A percentile compares a stretch with the other conserved stretches of the same genome.
These are phyloP conservation scores for Durotheca rogersii DNA, from an alignment of 495 filamentous ascomycete species.

Conservation along the genomic window DNA sequence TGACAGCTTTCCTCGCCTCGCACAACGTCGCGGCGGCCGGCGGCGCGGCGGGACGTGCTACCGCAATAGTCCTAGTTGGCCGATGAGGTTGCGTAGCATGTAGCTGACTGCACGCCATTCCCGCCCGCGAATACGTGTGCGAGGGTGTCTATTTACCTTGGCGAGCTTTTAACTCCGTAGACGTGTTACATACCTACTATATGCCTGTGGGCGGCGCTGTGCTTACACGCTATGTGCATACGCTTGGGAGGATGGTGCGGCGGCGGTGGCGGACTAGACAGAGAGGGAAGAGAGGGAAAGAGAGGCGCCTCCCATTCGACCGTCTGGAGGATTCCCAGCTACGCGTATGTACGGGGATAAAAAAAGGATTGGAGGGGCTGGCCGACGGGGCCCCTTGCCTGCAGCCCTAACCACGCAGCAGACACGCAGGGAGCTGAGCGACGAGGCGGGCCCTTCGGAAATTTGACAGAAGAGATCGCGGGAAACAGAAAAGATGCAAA, in stretches of 20 bases:
- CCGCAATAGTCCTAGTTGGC: background rate
- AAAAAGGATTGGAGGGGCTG: slow-evolving; percentile 20
- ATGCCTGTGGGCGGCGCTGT: too few species aligned
- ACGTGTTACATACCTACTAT: too few species aligned
- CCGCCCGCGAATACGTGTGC: too few species aligned
- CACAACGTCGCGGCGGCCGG: background rate
- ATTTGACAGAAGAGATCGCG: slow-evolving; percentile 10
- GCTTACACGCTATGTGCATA: too few species aligned
- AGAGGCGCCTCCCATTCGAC: background rate
- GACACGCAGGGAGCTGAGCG: slow-evolving; percentile 13
- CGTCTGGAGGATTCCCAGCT: slow-evolving; percentile 6
- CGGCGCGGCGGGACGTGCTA: background rate
- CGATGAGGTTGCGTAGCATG: too few species aligned
- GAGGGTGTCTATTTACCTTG: too few species aligned
- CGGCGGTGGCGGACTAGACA: slow-evolving; percentile 10
- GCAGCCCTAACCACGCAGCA: slow-evolving; percentile 9
- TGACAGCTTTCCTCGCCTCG: background rate
- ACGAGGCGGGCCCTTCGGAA: slow-evolving; percentile 19
- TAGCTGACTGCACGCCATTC: too few species aligned
- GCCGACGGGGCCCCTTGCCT: slow-evolving; percentile 11
- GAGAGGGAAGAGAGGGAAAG: background rate
- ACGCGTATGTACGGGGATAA: too few species aligned
- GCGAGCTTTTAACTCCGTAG: too few species aligned
- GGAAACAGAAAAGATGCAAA: background rate
- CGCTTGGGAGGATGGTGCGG: too few species aligned